Conservation (phyloP, 768 basidiomycete species). For the Boletus huronensis region DNA sequence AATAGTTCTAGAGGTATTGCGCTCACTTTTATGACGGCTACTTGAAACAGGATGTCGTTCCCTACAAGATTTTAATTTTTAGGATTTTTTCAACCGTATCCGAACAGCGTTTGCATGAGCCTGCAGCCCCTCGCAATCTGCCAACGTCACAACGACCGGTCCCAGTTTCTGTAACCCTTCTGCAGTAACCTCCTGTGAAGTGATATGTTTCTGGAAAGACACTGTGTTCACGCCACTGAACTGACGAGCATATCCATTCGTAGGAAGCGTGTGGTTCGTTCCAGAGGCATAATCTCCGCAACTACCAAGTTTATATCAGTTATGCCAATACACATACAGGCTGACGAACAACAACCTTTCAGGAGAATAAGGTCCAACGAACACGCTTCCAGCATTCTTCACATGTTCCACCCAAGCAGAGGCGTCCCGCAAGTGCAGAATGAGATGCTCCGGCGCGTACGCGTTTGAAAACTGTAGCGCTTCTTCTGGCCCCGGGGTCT, state of each 20-base stretch:
- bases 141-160: conserved; percentile 83
- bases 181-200: conserved; percentile 86
- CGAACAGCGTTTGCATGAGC: conserved; percentile 97
- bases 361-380: conserved; percentile 92
- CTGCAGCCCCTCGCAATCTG: conserved; percentile 91
- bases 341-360: conserved; percentile 66
- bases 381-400: conserved; percentile 94
- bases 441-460: conserved; percentile 97
- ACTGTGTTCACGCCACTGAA: conserved; percentile 97
- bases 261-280: conserved; percentile 97
- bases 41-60: background rate
- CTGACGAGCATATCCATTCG: conserved; percentile 94
- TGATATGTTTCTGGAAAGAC: conserved; percentile 99
- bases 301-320: conserved; percentile 39
- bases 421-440: conserved; percentile 81
- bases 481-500: conserved; percentile 59
- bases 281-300: conserved; percentile 99
- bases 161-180: conserved; percentile 77
- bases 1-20: conserved; percentile 10
- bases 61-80: background rate
- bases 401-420: conserved; percentile 59
- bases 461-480: conserved; percentile 92
- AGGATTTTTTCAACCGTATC: conserved; percentile 53
- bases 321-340: background rate
- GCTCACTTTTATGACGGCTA: background rate